A percentile compares a stretch with the other conserved stretches of the same genome.
These are phyloP conservation scores for Cercospora citrullina DNA, from an alignment of 2,329 filamentous ascomycete species.

Conservation along the genomic window DNA sequence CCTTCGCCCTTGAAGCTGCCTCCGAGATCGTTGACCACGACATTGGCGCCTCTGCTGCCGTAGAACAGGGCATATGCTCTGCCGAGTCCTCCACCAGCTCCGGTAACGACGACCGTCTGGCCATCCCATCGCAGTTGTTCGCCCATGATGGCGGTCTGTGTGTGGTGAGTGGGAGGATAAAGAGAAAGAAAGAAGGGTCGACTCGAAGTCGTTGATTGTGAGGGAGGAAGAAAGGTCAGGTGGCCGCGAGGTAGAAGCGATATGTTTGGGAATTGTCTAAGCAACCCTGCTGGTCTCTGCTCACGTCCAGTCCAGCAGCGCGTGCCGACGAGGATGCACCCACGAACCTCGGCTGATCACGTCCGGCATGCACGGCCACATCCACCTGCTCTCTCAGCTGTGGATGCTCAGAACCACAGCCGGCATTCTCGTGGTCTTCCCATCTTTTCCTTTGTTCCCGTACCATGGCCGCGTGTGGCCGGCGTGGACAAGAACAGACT, in stretches of 20 bases:
- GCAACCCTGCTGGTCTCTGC: conserved; percentile 3
- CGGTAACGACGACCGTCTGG: conserved; percentile 86
- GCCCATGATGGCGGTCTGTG: conserved; percentile 53
- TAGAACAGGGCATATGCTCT: conserved; percentile 88
- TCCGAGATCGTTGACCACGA: conserved; percentile 95
- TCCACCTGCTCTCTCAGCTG: not conserved
- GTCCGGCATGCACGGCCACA: not conserved
- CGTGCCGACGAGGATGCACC: conserved; percentile 6
- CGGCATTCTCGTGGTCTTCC: not conserved
- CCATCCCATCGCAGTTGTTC: conserved; percentile 77
- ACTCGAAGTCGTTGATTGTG: conserved; percentile 10
- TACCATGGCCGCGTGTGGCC: not conserved
- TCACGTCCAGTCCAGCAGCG: conserved; percentile 4
- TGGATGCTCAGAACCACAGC: not conserved
- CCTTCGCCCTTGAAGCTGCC: conserved; percentile 93
- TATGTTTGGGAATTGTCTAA: conserved; percentile 10
- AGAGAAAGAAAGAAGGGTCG: conserved; percentile 10
- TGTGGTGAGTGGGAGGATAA: conserved; percentile 1
- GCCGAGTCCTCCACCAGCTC: conserved; percentile 78
- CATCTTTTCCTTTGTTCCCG: not conserved
- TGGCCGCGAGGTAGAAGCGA: not conserved
- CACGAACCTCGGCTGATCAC: conserved; percentile 2
- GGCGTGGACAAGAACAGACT: not conserved
- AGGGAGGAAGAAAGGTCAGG: conserved; percentile 3
- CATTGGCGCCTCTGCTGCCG: conserved; percentile 84